Conservation (phyloP, 2,329 filamentous ascomycete species). For the Trichoderma sp. region DNA sequence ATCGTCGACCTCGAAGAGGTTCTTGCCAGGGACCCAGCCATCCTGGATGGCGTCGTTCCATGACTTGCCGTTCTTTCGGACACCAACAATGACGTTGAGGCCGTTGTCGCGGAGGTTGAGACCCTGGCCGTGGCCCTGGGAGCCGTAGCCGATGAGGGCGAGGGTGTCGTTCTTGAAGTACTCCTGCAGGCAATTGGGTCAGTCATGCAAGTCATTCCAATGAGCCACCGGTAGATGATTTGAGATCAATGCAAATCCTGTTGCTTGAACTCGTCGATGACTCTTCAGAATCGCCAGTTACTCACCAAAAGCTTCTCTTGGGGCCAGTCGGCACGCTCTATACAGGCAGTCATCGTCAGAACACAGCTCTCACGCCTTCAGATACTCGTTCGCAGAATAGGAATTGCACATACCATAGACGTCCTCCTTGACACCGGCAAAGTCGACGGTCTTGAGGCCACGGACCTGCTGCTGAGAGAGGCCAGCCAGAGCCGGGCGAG, state of each 20-base stretch:
- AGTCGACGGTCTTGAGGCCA: conserved; percentile 98
- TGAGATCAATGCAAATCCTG: not conserved
- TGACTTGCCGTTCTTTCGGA: conserved; percentile 96
- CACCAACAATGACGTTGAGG: conserved; percentile 97
- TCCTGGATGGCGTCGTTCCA: conserved; percentile 98
- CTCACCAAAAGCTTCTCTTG: conserved; percentile 94
- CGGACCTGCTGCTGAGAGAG: conserved; percentile 69
- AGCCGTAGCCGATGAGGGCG: conserved; percentile 97
- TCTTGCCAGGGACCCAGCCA: conserved; percentile 97
- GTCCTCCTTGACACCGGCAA: conserved; percentile 90
- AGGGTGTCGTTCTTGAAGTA: conserved; percentile 99
- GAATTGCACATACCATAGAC: conserved; percentile 71
- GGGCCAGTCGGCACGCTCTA: conserved; percentile 98
- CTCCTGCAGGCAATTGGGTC: conserved; percentile 63
- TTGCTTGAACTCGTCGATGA: not conserved
- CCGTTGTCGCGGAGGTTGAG: conserved; percentile 99
- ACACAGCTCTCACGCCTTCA: not conserved
- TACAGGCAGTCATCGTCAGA: not conserved
- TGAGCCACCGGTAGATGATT: not conserved
- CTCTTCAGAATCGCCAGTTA: conserved; percentile 33
- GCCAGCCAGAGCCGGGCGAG: conserved; percentile 52
- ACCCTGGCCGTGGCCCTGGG: conserved; percentile 97
- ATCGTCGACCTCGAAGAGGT: conserved; percentile 97
- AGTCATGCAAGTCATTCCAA: conserved; percentile 4
- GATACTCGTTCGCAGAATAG: not conserved